Evolutionary conservation across 208 protist species (phyloP), one percentile per base, ranked within the genome.

Genomic region (Naegleria fowleri): DNA sequence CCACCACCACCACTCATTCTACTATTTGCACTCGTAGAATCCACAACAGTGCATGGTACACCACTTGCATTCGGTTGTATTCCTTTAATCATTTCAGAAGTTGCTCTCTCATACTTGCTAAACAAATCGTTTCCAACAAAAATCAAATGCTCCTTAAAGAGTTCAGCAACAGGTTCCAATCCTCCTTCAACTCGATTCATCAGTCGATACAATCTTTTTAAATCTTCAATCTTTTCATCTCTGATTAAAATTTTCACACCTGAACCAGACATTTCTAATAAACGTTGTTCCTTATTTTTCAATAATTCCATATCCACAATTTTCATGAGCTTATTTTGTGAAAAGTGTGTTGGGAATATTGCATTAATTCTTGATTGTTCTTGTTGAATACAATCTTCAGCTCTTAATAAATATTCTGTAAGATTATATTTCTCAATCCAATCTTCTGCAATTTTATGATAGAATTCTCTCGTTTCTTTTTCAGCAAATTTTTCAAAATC

Each of bases 301-400:
- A 59, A 91, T 90, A 59, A 96, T 40, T 89, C 86, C 29, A 52
- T 16, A 40, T 89, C 41, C 19, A 22, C n/a, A 75, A 89, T 75
- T 29, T 67, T 89, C 13, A 41, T 39, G 36, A 89, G 39, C 5
- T 67, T 67, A 6, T 22, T 40, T 41, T n/a, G 39, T 76, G 88
- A 92, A 92, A 4, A 86, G 19, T 83, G 95, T 91, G 16, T 94
- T 92, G 52, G 86, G 85, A 39, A 40, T 36, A 90, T 96, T 92
- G 94, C 92, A 11, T 76, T 51, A 7, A 96, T 93, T 90, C 95
- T 93, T 43, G 93, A 92, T 25, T 92, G 48, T 91, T 96, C 95
- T 90, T 96, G 94, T 58, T 92, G 86, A 3, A 91, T 36, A 40
- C 16, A 25, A 4, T 59, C 41, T n/a, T 88, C 29, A 36, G 92